A percentile compares a stretch with the other conserved stretches of the same genome.
These are phyloP conservation scores for Fusarium sp. DNA, from an alignment of 2,329 filamentous ascomycete genomes.

Conservation along the genomic window DNA sequence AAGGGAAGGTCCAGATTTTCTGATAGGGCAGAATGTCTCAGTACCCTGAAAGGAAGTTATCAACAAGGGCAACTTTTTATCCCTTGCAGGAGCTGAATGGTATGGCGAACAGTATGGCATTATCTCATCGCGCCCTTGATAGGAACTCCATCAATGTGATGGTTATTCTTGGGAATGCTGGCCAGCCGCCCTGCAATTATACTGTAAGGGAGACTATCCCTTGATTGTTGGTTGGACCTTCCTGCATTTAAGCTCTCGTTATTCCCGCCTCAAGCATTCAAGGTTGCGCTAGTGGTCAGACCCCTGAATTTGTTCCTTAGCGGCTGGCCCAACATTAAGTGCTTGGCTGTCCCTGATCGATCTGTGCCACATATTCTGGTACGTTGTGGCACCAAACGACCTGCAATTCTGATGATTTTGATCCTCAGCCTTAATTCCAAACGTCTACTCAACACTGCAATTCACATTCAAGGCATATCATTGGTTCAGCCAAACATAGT, in stretches of 20 bases:
- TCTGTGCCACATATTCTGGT: neutral
- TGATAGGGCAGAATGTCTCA: neutral
- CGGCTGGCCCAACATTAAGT: neutral
- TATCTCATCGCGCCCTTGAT: neutral
- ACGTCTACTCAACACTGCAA: rapidly evolving
- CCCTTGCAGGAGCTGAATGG: neutral
- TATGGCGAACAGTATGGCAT: neutral
- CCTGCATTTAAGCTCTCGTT: neutral
- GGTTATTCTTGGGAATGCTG: neutral
- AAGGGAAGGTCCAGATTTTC: too few relatives aligned
- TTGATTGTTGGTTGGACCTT: neutral
- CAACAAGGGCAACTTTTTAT: neutral
- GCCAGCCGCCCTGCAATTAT: too few relatives aligned
- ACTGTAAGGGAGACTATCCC: neutral
- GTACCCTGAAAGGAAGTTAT: neutral
- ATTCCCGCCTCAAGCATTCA: neutral
- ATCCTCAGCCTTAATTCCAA: neutral
- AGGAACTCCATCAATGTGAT: neutral
- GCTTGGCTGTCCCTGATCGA: neutral
- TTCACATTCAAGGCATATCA: rapidly evolving
- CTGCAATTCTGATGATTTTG: neutral
- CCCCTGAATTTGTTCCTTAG: neutral
- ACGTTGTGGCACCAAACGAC: neutral
- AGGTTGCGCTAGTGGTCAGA: neutral
- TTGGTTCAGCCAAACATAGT: neutral